phyloP scores from a whole-genome alignment of 192 early-diverging fungal species.

The Pecoramyces ruminantium region DNA sequence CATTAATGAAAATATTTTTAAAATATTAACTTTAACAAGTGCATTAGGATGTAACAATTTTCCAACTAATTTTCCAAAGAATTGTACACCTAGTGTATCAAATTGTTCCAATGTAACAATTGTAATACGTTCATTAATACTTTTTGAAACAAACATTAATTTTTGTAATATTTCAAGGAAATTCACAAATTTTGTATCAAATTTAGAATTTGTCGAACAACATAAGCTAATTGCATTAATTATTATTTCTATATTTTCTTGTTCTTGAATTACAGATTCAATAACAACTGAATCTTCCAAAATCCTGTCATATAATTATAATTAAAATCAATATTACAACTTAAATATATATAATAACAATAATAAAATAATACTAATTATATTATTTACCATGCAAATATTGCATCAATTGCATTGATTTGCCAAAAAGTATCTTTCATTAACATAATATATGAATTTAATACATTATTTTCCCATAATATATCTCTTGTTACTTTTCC shows the following conservation, averaged over 20 bases:
- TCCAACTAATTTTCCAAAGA: not conserved
- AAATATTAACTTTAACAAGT: not conserved
- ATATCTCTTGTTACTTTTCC: constrained; percentile 20
- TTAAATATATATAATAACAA: too few relatives aligned
- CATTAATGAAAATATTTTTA: not conserved
- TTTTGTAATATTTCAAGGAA: not conserved
- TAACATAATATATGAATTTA: constrained; percentile 23
- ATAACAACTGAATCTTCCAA: not conserved
- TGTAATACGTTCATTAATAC: not conserved
- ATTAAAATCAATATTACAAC: not conserved
- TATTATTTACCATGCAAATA: constrained; percentile 26
- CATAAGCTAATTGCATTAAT: not conserved
- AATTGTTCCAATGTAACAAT: not conserved
- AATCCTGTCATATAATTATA: not conserved
- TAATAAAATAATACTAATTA: too few relatives aligned
- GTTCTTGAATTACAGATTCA: not conserved
- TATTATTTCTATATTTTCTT: not conserved
- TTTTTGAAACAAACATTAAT: not conserved
- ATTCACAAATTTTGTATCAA: not conserved
- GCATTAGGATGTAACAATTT: not conserved
- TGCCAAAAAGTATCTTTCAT: constrained; percentile 36
- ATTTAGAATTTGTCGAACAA: not conserved
- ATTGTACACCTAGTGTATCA: not conserved
- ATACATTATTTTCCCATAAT: constrained; percentile 22
- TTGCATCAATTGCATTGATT: constrained; percentile 39